phyloP scores from a whole-genome alignment of 257 asterid species.

The Lavandula angustifolia region DNA sequence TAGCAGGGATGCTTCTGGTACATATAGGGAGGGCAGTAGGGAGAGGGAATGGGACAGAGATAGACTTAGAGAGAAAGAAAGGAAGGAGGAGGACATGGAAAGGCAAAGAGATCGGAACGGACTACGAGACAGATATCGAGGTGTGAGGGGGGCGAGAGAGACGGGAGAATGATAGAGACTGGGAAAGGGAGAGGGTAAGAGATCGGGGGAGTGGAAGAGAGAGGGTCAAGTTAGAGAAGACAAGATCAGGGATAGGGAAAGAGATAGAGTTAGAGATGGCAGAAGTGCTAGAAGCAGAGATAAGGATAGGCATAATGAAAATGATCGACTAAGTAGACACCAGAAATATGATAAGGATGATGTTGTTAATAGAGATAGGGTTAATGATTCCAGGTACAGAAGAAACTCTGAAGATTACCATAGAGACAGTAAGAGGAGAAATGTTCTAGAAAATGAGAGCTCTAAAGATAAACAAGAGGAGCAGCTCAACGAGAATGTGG shows the following conservation, averaged over 20 bases:
- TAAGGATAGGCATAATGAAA: constrained; percentile 44
- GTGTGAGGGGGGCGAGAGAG: constrained; percentile 41
- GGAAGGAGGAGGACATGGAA: constrained; percentile 35
- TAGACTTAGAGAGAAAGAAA: constrained; percentile 40
- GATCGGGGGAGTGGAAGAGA: constrained; percentile 38
- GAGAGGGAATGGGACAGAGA: constrained; percentile 56
- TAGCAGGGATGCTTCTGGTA: constrained; percentile 46
- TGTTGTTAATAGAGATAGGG: constrained; percentile 50
- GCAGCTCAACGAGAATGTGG: constrained; percentile 35
- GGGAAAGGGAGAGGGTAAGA: constrained; percentile 43
- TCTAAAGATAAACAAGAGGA: constrained; percentile 38
- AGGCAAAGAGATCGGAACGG: constrained; percentile 42
- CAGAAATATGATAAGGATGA: constrained; percentile 46
- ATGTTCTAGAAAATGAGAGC: constrained; percentile 35
- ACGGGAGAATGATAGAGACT: constrained; percentile 38
- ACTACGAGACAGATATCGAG: constrained; percentile 37
- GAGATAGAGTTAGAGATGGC: constrained; percentile 41
- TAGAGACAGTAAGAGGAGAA: constrained; percentile 46
- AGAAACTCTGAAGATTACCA: constrained; percentile 51
- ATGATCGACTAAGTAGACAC: constrained; percentile 49
- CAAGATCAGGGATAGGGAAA: constrained; percentile 38
- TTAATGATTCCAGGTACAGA: constrained; percentile 50
- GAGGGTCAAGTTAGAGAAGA: too few species aligned
- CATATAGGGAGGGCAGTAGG: constrained; percentile 56
- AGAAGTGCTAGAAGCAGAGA: constrained; percentile 28